phyloP scores from a whole-genome alignment of 2,329 filamentous ascomycete species.

The Pseudogymnoascus sp. region DNA sequence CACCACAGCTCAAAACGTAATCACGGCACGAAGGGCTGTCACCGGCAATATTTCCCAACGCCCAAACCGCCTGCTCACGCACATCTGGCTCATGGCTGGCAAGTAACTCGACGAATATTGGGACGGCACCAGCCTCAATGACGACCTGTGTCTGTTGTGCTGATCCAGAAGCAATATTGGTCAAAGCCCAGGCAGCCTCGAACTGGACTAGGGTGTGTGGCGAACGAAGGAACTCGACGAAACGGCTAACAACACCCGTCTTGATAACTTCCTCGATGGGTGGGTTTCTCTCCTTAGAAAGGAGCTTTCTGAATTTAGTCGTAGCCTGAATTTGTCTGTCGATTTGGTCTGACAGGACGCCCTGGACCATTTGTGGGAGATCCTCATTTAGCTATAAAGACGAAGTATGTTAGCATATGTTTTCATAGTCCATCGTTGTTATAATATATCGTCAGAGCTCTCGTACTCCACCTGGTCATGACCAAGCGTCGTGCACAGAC shows the following conservation, averaged over 20 bases:
- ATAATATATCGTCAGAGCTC: constrained; percentile 9
- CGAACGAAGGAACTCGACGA: constrained; percentile 96
- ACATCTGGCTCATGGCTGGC: constrained; percentile 96
- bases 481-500: background rate
- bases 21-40: constrained; percentile 97
- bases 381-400: constrained; percentile 78
- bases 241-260: constrained; percentile 93
- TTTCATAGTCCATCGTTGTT: constrained; percentile 5
- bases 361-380: constrained; percentile 94
- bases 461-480: background rate
- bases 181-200: constrained; percentile 96
- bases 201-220: constrained; percentile 98
- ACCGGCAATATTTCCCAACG: constrained; percentile 95
- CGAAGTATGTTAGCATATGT: constrained; percentile 13
- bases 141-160: constrained; percentile 97
- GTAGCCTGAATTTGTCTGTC: constrained; percentile 95
- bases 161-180: constrained; percentile 97
- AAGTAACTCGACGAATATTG: constrained; percentile 95
- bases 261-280: constrained; percentile 99
- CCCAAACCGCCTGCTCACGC: constrained; percentile 96
- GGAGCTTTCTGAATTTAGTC: constrained; percentile 94
- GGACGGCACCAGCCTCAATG: constrained; percentile 94
- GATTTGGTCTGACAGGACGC: constrained; percentile 98
- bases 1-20: constrained; percentile 86
- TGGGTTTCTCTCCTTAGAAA: constrained; percentile 98